Evolutionary conservation across 2,329 filamentous ascomycete genomes (phyloP).

Genomic region (Myrmaecium sp.): DNA sequence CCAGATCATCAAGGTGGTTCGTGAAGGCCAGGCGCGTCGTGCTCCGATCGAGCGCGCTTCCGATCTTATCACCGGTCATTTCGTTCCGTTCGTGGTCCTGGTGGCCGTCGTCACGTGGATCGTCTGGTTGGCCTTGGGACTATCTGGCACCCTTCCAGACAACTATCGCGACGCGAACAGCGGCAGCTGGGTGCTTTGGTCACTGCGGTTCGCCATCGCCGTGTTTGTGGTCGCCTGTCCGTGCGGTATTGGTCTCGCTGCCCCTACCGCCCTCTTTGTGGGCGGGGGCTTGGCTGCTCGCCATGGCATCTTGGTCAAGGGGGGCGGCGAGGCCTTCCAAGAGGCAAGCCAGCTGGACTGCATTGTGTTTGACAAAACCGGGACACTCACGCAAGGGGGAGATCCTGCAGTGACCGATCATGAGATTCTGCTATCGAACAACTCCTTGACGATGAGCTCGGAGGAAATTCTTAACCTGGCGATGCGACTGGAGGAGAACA

Average conservation of each 20-base stretch:
- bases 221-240: constrained; percentile 80
- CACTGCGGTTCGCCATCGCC: constrained; percentile 67
- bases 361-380: constrained; percentile 80
- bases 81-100: constrained; percentile 55
- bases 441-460: no score
- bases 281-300: constrained; percentile 65
- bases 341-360: constrained; percentile 63
- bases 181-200: constrained; percentile 56
- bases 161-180: constrained; percentile 36
- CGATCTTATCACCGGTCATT: constrained; percentile 56
- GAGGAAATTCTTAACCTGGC: constrained; percentile 35
- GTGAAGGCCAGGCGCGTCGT: constrained; percentile 59
- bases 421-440: constrained; percentile 17
- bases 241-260: constrained; percentile 69
- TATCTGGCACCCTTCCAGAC: constrained; percentile 38
- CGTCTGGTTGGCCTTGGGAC: constrained; percentile 50
- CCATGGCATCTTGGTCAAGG: constrained; percentile 66
- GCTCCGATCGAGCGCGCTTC: constrained; percentile 63
- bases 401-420: constrained; percentile 51
- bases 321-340: constrained; percentile 72
- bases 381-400: constrained; percentile 58
- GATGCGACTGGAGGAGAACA: constrained; percentile 49
- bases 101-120: constrained; percentile 56
- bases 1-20: constrained; percentile 59
- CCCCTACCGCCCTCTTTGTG: constrained; percentile 69